Evolutionary conservation across 768 basidiomycete species (phyloP), one percentile per base, ranked within the genome.

Genomic region (Amyloporia xantha): DNA sequence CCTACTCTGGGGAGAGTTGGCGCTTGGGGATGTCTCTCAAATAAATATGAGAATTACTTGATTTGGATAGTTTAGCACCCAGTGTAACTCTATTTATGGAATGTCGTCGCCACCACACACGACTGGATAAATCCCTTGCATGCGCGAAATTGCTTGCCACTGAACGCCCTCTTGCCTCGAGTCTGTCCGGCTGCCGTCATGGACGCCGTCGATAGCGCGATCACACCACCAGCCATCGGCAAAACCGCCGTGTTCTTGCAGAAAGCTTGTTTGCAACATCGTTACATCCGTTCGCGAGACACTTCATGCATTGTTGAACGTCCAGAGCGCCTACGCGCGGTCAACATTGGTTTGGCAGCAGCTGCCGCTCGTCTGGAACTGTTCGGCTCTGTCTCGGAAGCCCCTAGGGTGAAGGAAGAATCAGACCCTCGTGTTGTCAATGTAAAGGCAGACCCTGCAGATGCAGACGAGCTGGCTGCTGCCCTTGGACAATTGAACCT

Each of bases 251-350:
- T 79, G 37, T 74, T 70, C 54, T 61, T 90, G 11, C 90, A 91
- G 65, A 81, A 86, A 49, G 76, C 79, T 13, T 90, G 89, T 61
- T 72, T 81, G 15, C 70, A 79, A 50, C 89, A 91, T 60, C 75
- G 70, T 41, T 95, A 82, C 59, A 90, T 93, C 47, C 83, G 93
- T 13, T 81, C 82, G 13, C 74, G 77, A 43, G 84, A 91, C 57
- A 71, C 72, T 0, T 89, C 87, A 1, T 71, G 73, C 39, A 83
- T 96, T 46, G 80, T 94, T n/a, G 95, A 98, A 62, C 76, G 91
- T 9, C 94, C 94, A 0, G 89, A 96, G 62, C 81, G 95, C 20
- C 69, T 98, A 23, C 78, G 84, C 42, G 93, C 93, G 0, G 80
- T 97, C 43, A 81, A 83, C 55, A 59, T 88, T 4, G 95, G 94